Percentiles rank a stretch among this genome's conserved stretches.
These are phyloP conservation scores for Chytriomyces sp. DNA, from an alignment of 192 early-diverging fungal species.

Conservation along the genomic window DNA sequence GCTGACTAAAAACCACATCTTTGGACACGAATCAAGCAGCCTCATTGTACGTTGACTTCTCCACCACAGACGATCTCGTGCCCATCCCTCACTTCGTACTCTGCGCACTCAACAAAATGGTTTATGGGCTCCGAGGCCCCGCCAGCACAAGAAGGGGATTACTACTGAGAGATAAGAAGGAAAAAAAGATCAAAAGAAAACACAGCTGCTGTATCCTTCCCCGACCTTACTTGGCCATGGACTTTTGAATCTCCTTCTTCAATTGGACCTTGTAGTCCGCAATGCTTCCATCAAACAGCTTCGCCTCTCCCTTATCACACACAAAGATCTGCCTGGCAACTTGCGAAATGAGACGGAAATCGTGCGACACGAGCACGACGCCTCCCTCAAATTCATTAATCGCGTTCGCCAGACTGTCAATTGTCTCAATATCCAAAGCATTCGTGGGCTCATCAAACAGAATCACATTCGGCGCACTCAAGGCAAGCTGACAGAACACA, in stretches of 20 bases:
- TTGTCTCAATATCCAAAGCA: conserved; percentile 84
- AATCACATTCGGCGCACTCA: conserved; percentile 88
- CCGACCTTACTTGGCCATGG: background rate
- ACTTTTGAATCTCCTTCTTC: conserved; percentile 69
- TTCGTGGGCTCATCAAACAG: conserved; percentile 99
- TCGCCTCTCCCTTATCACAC: conserved; percentile 81
- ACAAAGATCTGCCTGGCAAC: conserved; percentile 93
- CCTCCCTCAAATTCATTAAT: conserved; percentile 95
- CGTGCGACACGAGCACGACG: conserved; percentile 97
- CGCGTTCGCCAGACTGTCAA: conserved; percentile 92
- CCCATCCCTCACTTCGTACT: too few species aligned
- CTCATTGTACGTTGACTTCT: too few species aligned
- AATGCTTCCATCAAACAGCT: conserved; percentile 80
- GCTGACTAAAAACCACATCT: too few species aligned
- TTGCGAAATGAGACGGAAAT: conserved; percentile 96
- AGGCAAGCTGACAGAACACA: conserved; percentile 92
- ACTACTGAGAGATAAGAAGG: background rate
- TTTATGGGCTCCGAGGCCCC: background rate
- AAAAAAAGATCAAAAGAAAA: background rate
- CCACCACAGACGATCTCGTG: too few species aligned
- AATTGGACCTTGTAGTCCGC: conserved; percentile 90
- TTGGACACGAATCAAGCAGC: too few species aligned
- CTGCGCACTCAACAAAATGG: background rate
- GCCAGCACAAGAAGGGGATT: background rate
- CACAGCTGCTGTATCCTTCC: background rate